Evolutionary conservation across 768 basidiomycete species (phyloP).

Genomic region (Suillus spraguei): DNA sequence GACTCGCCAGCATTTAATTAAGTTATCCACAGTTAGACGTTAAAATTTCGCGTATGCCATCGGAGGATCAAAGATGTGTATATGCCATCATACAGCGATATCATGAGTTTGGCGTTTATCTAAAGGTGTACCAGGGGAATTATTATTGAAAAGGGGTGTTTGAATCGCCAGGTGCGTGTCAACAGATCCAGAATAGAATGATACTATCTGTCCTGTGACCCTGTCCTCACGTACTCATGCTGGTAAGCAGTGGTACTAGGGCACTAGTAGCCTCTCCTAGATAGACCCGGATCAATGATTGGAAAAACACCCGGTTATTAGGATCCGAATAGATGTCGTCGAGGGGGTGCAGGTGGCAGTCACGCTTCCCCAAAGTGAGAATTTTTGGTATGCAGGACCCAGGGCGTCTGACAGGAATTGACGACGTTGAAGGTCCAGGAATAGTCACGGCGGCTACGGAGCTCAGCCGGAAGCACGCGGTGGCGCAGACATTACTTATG

Average conservation of each 20-base stretch:
- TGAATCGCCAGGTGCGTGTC: neutral
- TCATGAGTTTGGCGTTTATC: neutral
- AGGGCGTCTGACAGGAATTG: neutral
- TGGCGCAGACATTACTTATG: neutral
- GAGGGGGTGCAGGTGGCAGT: neutral
- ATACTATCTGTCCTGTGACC: neutral
- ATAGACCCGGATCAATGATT: neutral
- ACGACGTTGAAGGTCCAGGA: neutral
- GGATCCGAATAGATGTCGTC: neutral
- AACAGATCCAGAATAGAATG: neutral
- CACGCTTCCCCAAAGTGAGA: neutral
- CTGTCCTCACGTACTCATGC: neutral
- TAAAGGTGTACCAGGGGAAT: neutral
- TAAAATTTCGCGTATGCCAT: neutral
- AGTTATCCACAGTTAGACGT: neutral
- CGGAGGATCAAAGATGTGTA: neutral
- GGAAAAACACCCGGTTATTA: neutral
- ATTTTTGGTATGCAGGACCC: neutral
- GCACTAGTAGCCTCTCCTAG: neutral
- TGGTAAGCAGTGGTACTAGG: neutral
- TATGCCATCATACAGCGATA: neutral
- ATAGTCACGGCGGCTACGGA: neutral
- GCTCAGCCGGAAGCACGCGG: neutral
- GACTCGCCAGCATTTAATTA: neutral
- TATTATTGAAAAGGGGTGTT: neutral